Evolutionary conservation across 2,329 filamentous ascomycete species (phyloP), one percentile per base, ranked within the genome.

Genomic region (Paecilomyces formosus): DNA sequence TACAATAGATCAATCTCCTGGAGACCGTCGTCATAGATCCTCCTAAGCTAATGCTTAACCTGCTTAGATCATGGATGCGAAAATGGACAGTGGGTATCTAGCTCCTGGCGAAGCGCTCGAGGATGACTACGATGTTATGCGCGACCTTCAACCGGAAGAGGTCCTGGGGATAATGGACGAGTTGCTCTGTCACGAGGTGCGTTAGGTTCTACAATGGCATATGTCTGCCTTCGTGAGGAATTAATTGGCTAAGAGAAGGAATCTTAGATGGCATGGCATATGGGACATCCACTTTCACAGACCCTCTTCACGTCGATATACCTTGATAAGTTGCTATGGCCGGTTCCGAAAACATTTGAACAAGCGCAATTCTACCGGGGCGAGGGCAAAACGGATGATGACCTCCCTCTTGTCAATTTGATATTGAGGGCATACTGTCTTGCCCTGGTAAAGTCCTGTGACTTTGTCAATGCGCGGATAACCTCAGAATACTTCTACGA

Each of bases 41-140:
- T 28, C 11, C 28, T 26, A 53, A 21, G 45, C 56, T 60, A 31
- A 58, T 49, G 15, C 15, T 15, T 49, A 39, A 24, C 5, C 15
- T 15, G 18, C 26, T 56, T 68, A 99, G 94, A 96, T 99, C 66
- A 97, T 97, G 90, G 94, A 99, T 70, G 87, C 90, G 0, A 99
- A 97, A 76, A 99, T 99, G 94, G 94, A 99, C 74, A 97, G 91
- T 70, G 94, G 94, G 28, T 92, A 88, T 64, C 79, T 95, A 6
- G 82, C 85, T 21, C 85, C 88, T 7, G 89, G 87, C 30, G 90
- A 96, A 68, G 85, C 86, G n/a, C 83, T 93, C 33, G 90, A 96
- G 60, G 88, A 93, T 62, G 83, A 89, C 55, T 96, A 93, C 73
- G 88, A 96, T 68, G 84, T 92, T 49, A 78, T 84, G 51, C 79